Base-by-base conservation (phyloP, 2,329 filamentous ascomycete genomes). In the Xylaria sp. region DNA sequence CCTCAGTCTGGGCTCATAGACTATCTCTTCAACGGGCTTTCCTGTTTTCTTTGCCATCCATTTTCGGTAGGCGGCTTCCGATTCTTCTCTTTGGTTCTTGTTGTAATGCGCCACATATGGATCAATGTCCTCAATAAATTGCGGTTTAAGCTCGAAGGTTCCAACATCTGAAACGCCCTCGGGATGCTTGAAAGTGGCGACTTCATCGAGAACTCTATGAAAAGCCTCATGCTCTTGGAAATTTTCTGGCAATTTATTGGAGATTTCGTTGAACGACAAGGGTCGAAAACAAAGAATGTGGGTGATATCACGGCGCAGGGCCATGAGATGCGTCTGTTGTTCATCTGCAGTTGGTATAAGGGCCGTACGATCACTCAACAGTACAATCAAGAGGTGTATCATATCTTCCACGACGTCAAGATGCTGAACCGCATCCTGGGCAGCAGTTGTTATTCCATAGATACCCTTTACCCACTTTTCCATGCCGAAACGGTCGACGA, bases 281-380 rank as follows among this genome's bases (percentile, higher is more conserved):
- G 95, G 93, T 76, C 96, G 96, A 83, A 98, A 98, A 80, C 94
- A 98, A 27, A 99, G 82, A 6, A 96, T 91, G 74, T 99, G 96
- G 1, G 90, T 91, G 65, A 99, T 91, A 71, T 99, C 96, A 49
- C 93, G 89, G 58, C 91, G 89, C 77, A 98, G 90, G 10, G 90
- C 87, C 49, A 88, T 80, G 9, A 90, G 76, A 53, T 90, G 87
- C 17, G 89, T 84, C 58, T 87, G 84, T 11, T 83, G 79, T 63
- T 90, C 87, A 53, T 90, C 85, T 58, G 90, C 85, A 7, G 83
- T 81, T 1, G 89, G 87, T 38, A 93, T 83, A 47, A 99, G 81
- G 1, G 90, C 90, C 2, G 90, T 92, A 25, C 95, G 87, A 74
- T 99, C 95, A 67, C 92, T 96, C 56, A 99, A 82, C 17, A 97